Base-by-base conservation (phyloP, 495 filamentous ascomycete genomes). In the Penicillium parvum region DNA sequence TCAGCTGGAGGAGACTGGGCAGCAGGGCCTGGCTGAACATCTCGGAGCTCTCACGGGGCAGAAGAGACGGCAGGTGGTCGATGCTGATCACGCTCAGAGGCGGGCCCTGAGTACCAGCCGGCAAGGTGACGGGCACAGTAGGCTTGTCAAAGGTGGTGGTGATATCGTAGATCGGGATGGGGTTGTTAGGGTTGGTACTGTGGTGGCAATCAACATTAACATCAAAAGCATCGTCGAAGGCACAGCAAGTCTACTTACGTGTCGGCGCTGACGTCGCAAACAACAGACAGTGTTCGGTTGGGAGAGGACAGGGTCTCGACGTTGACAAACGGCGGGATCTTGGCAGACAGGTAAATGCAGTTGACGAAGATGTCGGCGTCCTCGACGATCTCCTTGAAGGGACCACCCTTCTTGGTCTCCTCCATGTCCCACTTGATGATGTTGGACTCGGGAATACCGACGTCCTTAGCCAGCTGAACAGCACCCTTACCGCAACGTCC, bases 361-460 rank as follows among this genome's bases (percentile, higher is more conserved):
- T 95, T 95, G 62, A 95, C 73, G 61, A 95, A 92, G 53, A 94
- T 88, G 38, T 76, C 69, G 7, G 58, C 53, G n/a, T n/a, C n/a
- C 45, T 69, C 50, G 55, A 85, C 70, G 59, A 96, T 92, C 68
- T 96, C 91, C 52, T 73, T 64, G 73, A 95, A 96, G 17, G 91
- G 91, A 10, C 91, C 91, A 20, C 86, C 68, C 51, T 66, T 68
- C 57, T 65, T 62, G 38, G 91, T 96, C 77, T 96, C 92, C 2
- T 73, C 81, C 66, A 98, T 76, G 73, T 97, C 92, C 91, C 91
- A 96, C 73, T 90, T 79, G 53, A 91, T 64, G 50, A 95, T 80
- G 51, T 86, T 78, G 45, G 79, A 76, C 12, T 83, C 77, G 8
- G 82, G 77, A 21, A 96, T 71, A 32, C 89, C 91, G 16, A 80